phyloP scores from a whole-genome alignment of 179 eudicot species.

The Pouteria campechiana region DNA sequence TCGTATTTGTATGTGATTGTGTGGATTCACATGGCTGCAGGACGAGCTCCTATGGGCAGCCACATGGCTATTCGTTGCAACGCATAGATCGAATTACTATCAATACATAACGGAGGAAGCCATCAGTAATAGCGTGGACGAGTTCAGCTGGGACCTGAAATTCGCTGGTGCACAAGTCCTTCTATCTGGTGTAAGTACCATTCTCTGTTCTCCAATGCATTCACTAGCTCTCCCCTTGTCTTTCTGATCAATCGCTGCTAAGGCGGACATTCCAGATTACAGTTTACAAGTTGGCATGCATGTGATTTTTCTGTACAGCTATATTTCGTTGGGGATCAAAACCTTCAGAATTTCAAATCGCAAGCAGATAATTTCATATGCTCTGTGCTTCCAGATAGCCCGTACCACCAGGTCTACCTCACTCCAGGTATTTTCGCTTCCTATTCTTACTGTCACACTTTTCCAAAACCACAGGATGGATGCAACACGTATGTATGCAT shows the following conservation, averaged over 20 bases:
- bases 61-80: slow-evolving; percentile 69
- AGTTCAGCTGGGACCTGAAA: slow-evolving; percentile 89
- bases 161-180: slow-evolving; percentile 72
- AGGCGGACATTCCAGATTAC: no score
- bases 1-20: no score
- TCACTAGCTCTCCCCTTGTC: slow-evolving; percentile 1
- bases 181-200: slow-evolving; percentile 38
- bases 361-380: slow-evolving; percentile 60
- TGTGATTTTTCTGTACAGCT: slow-evolving; percentile 17
- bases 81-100: slow-evolving; percentile 24
- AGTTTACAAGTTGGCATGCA: no score
- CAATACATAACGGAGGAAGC: slow-evolving; percentile 46
- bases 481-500: neutral
- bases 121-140: slow-evolving; percentile 30
- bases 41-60: slow-evolving; percentile 92
- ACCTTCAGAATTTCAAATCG: slow-evolving; percentile 30
- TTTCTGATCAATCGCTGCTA: neutral
- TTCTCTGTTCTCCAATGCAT: neutral
- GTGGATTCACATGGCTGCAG: slow-evolving; percentile 31
- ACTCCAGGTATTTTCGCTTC: slow-evolving; percentile 48
- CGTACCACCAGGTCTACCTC: slow-evolving; percentile 39
- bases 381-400: slow-evolving; percentile 55
- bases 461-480: no score
- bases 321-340: slow-evolving; percentile 39
- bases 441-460: neutral